Percentiles rank a stretch among this genome's conserved stretches.
These are phyloP conservation scores for Hyphodiscus hymeniophilus DNA, from an alignment of 495 filamentous ascomycete species.

Conservation along the genomic window DNA sequence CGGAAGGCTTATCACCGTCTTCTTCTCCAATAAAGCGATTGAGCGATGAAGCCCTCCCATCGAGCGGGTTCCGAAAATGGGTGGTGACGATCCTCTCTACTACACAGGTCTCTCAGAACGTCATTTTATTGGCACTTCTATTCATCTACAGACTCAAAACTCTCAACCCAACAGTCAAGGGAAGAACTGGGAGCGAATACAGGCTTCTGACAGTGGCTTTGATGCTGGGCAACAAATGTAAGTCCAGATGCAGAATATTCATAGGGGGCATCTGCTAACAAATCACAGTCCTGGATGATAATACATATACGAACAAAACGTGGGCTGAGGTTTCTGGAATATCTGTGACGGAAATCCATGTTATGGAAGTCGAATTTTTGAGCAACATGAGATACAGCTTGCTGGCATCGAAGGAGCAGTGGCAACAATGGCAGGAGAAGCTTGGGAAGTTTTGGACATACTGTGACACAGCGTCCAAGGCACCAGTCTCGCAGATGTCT, in stretches of 20 bases:
- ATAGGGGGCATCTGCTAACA: conserved; percentile 6
- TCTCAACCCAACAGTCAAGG: conserved; percentile 76
- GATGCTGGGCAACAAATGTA: conserved; percentile 98
- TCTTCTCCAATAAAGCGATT: conserved; percentile 44
- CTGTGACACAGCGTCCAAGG: conserved; percentile 53
- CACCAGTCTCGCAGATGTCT: conserved; percentile 26
- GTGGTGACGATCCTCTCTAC: conserved; percentile 83
- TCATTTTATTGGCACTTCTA: conserved; percentile 80
- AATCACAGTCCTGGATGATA: conserved; percentile 79
- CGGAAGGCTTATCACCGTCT: conserved; percentile 55
- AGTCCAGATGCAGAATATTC: conserved; percentile 20
- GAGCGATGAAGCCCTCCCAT: conserved; percentile 64
- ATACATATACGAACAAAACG: conserved; percentile 99
- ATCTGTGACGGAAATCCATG: conserved; percentile 88
- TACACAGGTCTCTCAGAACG: conserved; percentile 95
- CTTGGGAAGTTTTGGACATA: conserved; percentile 72
- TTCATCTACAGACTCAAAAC: conserved; percentile 93
- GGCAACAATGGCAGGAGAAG: conserved; percentile 78
- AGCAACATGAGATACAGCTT: conserved; percentile 97
- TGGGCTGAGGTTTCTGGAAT: conserved; percentile 99
- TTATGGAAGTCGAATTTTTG: conserved; percentile 99
- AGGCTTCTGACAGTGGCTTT: conserved; percentile 90
- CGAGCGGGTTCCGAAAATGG: conserved; percentile 84
- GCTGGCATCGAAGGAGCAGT: conserved; percentile 73
- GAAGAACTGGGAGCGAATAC: conserved; percentile 90